phyloP scores from a whole-genome alignment of 2,329 filamentous ascomycete genomes.

The Fusarium compactum region DNA sequence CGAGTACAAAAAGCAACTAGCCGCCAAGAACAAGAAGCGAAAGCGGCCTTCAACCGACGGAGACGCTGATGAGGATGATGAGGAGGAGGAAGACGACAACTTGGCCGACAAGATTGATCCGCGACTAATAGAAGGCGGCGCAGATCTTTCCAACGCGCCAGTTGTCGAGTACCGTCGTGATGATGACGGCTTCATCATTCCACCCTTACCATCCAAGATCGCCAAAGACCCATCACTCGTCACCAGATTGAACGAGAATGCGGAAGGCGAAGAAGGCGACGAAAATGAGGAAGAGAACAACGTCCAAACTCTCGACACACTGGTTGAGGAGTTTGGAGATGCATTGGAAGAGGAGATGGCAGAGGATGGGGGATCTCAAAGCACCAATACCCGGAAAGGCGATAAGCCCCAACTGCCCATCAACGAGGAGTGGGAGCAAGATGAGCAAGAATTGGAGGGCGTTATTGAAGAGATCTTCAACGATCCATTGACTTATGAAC shows the following conservation, averaged over 20 bases:
- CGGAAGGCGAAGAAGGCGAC: slow-evolving; percentile 8
- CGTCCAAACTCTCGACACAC: slow-evolving; percentile 53
- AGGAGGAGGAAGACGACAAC: slow-evolving; percentile 27
- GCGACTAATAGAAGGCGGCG: slow-evolving; percentile 48
- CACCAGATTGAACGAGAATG: slow-evolving; percentile 34
- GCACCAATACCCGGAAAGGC: slow-evolving; percentile 41
- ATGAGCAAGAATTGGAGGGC: slow-evolving; percentile 74
- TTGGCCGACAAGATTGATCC: slow-evolving; percentile 21
- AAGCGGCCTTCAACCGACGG: slow-evolving; percentile 55
- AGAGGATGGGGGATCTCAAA: slow-evolving; percentile 20
- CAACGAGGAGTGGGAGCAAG: slow-evolving; percentile 71
- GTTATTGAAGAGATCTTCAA: slow-evolving; percentile 79
- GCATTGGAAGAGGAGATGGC: slow-evolving; percentile 50
- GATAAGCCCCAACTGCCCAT: slow-evolving; percentile 64
- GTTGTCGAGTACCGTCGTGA: slow-evolving; percentile 63
- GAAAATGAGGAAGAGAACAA: slow-evolving; percentile 38
- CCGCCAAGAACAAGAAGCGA: slow-evolving; percentile 61
- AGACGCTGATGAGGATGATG: slow-evolving; percentile 26
- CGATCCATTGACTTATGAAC: slow-evolving; percentile 68
- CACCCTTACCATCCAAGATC: slow-evolving; percentile 60
- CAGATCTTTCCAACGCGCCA: slow-evolving; percentile 52
- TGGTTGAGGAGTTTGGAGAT: slow-evolving; percentile 61
- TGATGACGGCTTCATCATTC: slow-evolving; percentile 77
- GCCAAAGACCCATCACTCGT: slow-evolving; percentile 49
- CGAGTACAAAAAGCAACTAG: slow-evolving; percentile 67